These are phyloP conservation scores for Tieghemiomyces parasiticus DNA, from an alignment of 192 early-diverging fungal species.

Conservation along the genomic window DNA sequence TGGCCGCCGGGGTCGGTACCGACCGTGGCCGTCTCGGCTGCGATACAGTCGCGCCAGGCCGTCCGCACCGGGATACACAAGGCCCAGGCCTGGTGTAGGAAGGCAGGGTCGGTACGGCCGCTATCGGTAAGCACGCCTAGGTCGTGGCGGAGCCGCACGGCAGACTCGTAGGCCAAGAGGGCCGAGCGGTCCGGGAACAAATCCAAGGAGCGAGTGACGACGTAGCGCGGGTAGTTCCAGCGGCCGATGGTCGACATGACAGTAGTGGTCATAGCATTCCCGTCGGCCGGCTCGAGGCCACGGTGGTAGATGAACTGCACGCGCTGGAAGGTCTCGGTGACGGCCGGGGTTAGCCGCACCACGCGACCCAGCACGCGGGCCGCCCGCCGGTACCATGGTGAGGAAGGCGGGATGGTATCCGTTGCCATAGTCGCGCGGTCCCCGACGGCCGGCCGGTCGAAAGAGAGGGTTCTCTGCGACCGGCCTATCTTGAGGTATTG, in stretches of 20 bases:
- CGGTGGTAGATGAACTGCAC: conserved; percentile 10
- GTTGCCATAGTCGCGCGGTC: too few species aligned
- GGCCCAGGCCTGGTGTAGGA: background rate
- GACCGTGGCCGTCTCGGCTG: too few species aligned
- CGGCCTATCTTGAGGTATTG: background rate
- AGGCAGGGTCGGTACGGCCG: background rate
- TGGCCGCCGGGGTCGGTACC: conserved; percentile 10
- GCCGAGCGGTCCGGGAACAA: conserved; percentile 4
- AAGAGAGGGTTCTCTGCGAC: background rate
- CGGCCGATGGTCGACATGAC: conserved; percentile 8
- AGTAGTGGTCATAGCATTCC: background rate
- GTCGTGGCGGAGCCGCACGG: background rate
- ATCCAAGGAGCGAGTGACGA: conserved; percentile 6
- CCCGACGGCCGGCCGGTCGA: background rate
- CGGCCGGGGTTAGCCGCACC: background rate
- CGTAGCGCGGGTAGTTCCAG: conserved; percentile 5
- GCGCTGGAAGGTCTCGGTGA: background rate
- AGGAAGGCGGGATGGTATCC: background rate
- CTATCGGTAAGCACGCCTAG: background rate
- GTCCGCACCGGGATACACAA: background rate
- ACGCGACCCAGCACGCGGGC: background rate
- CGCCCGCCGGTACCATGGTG: background rate
- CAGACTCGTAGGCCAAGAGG: background rate
- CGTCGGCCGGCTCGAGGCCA: background rate
- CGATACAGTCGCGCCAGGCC: background rate